These are phyloP conservation scores for Penicillium expansum DNA, from an alignment of 2,329 filamentous ascomycete species.

Conservation along the genomic window DNA sequence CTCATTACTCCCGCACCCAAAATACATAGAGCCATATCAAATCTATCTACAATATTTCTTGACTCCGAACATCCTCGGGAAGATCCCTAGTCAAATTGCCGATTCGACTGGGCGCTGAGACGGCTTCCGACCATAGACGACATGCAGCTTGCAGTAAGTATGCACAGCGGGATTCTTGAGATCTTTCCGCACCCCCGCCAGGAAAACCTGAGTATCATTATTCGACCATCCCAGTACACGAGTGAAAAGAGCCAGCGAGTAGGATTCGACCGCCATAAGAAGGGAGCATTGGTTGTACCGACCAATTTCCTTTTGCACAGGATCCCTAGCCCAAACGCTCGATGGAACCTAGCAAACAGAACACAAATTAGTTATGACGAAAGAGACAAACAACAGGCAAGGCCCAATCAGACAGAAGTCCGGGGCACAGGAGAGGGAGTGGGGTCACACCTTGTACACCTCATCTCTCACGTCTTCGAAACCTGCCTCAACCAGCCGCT, in stretches of 20 bases:
- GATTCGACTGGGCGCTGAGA: constrained; percentile 28
- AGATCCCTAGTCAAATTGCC: constrained; percentile 26
- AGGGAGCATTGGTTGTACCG: constrained; percentile 32
- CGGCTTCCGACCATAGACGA: constrained; percentile 33
- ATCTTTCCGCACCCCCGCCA: constrained; percentile 40
- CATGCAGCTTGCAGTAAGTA: constrained; percentile 35
- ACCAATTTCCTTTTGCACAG: constrained; percentile 45
- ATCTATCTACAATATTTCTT: not conserved
- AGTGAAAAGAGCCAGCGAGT: constrained; percentile 32
- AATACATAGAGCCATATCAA: not conserved
- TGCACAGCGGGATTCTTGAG: constrained; percentile 38
- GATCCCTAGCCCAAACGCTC: constrained; percentile 50
- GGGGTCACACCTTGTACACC: constrained; percentile 40
- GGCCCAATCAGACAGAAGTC: not conserved
- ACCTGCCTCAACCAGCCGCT: constrained; percentile 51
- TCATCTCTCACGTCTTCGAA: constrained; percentile 53
- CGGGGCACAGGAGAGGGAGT: too few species aligned
- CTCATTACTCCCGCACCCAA: not conserved
- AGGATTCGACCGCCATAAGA: constrained; percentile 32
- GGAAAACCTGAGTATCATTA: constrained; percentile 39
- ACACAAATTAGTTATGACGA: not conserved
- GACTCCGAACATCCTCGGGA: constrained; percentile 5
- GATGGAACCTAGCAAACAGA: constrained; percentile 42
- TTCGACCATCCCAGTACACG: constrained; percentile 37
- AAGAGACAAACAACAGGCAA: not conserved